Evolutionary conservation across 306 rosid genomes (phyloP).

Genomic region (Prunus mume): DNA sequence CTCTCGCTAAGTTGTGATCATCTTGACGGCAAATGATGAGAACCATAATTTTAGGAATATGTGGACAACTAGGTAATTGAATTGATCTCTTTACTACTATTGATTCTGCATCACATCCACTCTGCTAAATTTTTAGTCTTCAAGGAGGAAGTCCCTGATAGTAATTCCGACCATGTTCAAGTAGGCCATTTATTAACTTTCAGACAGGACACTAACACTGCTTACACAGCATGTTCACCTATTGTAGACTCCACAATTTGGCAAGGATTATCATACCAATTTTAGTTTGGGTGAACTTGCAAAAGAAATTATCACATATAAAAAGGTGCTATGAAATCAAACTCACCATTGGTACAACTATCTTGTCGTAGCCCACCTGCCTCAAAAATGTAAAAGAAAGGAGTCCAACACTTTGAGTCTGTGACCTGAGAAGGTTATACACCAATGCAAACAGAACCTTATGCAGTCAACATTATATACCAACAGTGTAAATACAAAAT

Average conservation of each 20-base stretch:
- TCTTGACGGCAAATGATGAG: not conserved
- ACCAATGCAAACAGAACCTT: not conserved
- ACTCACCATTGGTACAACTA: slow-evolving; percentile 90
- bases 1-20: not conserved
- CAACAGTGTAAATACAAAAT: not conserved
- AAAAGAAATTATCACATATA: not conserved
- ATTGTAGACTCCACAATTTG: not conserved
- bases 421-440: slow-evolving; percentile 38
- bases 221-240: not conserved
- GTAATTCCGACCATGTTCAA: not conserved
- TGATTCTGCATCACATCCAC: not conserved
- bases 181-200: not conserved
- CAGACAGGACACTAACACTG: not conserved
- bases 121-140: not conserved
- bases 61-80: not conserved
- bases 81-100: not conserved
- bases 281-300: not conserved
- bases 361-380: slow-evolving; percentile 54
- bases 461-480: not conserved
- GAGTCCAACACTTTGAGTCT: slow-evolving; percentile 90
- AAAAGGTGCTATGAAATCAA: not conserved
- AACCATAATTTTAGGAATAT: not conserved
- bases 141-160: not conserved
- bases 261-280: not conserved
- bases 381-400: slow-evolving; percentile 79